Conservation (phyloP, 2,329 filamentous ascomycete genomes). For the Botrytis porri region DNA sequence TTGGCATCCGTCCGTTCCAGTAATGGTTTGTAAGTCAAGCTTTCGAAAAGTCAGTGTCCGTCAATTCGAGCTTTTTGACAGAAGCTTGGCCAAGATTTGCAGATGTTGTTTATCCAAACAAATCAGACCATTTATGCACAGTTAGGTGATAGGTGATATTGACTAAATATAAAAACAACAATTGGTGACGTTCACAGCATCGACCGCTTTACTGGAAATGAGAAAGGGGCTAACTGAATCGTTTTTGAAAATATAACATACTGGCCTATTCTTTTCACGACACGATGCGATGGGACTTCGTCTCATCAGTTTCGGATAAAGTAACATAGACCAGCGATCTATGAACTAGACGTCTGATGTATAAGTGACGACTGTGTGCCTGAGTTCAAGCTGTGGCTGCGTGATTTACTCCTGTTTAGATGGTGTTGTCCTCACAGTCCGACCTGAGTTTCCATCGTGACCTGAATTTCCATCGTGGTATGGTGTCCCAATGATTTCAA, state of each 20-base stretch:
- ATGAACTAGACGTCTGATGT: not conserved
- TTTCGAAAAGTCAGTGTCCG: slow-evolving; percentile 4
- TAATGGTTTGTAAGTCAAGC: not conserved
- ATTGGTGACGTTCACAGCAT: not conserved
- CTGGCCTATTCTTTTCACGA: not conserved
- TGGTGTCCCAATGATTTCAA: not conserved
- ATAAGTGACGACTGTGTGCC: not conserved
- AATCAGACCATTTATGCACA: slow-evolving; percentile 2
- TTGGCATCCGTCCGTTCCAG: slow-evolving; percentile 8
- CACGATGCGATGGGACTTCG: not conserved
- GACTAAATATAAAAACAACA: not conserved
- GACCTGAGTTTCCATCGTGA: not conserved
- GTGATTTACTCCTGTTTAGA: not conserved
- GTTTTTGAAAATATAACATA: not conserved
- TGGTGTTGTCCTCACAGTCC: not conserved
- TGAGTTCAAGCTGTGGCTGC: not conserved
- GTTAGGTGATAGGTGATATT: not conserved
- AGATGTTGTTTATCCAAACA: not conserved
- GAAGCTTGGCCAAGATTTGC: slow-evolving; percentile 9
- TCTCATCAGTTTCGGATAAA: not conserved
- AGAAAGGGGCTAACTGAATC: not conserved
- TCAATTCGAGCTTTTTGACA: slow-evolving; percentile 10
- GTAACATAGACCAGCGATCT: not conserved
- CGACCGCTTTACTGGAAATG: not conserved
- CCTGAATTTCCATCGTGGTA: not conserved